A percentile compares a stretch with the other conserved stretches of the same genome.
Evolutionary conservation across 1,284 basidiomycete species (phyloP).

Genomic region (Apiotrichum gamsii): DNA sequence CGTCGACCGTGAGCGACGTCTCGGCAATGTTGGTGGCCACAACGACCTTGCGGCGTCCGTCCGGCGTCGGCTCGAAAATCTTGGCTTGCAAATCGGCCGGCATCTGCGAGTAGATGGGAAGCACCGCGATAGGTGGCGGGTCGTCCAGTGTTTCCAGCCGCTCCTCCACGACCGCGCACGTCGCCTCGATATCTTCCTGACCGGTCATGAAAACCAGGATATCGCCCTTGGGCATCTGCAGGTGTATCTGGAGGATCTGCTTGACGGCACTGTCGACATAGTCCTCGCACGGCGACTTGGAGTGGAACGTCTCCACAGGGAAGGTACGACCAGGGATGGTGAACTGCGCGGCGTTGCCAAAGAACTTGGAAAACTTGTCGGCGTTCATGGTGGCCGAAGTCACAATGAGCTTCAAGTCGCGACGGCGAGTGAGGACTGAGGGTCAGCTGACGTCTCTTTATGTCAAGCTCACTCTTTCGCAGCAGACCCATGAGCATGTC

Average conservation of each 20-base stretch:
- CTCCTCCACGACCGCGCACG: slow-evolving; percentile 85
- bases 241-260: slow-evolving; percentile 92
- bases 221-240: slow-evolving; percentile 89
- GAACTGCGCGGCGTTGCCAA: slow-evolving; percentile 88
- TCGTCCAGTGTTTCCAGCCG: slow-evolving; percentile 87
- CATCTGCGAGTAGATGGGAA: slow-evolving; percentile 99
- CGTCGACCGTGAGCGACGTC: slow-evolving; percentile 96
- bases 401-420: slow-evolving; percentile 92
- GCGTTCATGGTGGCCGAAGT: slow-evolving; percentile 99
- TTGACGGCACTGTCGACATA: slow-evolving; percentile 98
- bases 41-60: slow-evolving; percentile 92
- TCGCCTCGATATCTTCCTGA: slow-evolving; percentile 97
- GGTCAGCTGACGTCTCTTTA: background rate
- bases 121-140: slow-evolving; percentile 72
- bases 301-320: slow-evolving; percentile 93
- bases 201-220: slow-evolving; percentile 99
- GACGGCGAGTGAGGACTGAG: slow-evolving; percentile 76
- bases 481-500: slow-evolving; percentile 96
- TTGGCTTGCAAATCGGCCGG: slow-evolving; percentile 97
- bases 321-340: slow-evolving; percentile 98
- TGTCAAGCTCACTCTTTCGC: slow-evolving; percentile 65
- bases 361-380: slow-evolving; percentile 94
- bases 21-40: slow-evolving; percentile 99
- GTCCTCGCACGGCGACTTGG: slow-evolving; percentile 96
- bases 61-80: slow-evolving; percentile 91